These are phyloP conservation scores for Pythium rhizo-oryzae DNA, from an alignment of 352 stramenopile species.

Conservation along the genomic window DNA sequence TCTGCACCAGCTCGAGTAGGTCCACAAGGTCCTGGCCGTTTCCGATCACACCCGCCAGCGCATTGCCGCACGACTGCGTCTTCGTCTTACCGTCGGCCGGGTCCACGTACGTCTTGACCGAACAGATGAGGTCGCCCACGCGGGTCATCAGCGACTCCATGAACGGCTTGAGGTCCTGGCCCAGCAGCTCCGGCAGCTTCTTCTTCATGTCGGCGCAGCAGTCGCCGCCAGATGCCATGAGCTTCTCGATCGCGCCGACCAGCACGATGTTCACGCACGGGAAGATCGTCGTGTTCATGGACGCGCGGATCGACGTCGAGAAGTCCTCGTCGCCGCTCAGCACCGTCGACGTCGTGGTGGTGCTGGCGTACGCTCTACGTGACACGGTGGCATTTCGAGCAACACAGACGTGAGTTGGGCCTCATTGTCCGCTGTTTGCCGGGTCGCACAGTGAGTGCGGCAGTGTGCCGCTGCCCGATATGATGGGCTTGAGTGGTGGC, in stretches of 20 bases:
- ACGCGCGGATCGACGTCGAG: slow-evolving; percentile 29
- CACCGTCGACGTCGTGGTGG: background rate
- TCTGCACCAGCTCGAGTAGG: slow-evolving; percentile 34
- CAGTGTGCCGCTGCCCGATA: slow-evolving; percentile 94
- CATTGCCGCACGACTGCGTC: slow-evolving; percentile 33
- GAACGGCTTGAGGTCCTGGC: slow-evolving; percentile 30
- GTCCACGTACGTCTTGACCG: slow-evolving; percentile 27
- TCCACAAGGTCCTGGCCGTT: slow-evolving; percentile 29
- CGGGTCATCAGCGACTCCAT: slow-evolving; percentile 25
- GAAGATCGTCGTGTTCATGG: slow-evolving; percentile 36
- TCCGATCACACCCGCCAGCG: slow-evolving; percentile 21
- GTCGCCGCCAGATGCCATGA: slow-evolving; percentile 31
- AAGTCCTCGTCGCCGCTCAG: slow-evolving; percentile 22
- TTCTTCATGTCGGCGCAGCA: slow-evolving; percentile 38
- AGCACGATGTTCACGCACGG: slow-evolving; percentile 40
- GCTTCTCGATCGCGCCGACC: slow-evolving; percentile 28
- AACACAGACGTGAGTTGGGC: too few relatives aligned
- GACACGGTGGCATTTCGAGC: too few relatives aligned
- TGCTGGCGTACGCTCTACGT: slow-evolving; percentile 94
- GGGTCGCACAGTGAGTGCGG: slow-evolving; percentile 84
- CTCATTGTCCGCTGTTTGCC: slow-evolving; percentile 92
- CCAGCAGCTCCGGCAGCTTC: slow-evolving; percentile 32
- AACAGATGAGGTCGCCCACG: slow-evolving; percentile 38
- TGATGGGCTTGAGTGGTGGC: slow-evolving; percentile 96
- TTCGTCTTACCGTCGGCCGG: slow-evolving; percentile 13